These are phyloP conservation scores for Vanrija sp. DNA, from an alignment of 1,284 basidiomycete species.

Conservation along the genomic window DNA sequence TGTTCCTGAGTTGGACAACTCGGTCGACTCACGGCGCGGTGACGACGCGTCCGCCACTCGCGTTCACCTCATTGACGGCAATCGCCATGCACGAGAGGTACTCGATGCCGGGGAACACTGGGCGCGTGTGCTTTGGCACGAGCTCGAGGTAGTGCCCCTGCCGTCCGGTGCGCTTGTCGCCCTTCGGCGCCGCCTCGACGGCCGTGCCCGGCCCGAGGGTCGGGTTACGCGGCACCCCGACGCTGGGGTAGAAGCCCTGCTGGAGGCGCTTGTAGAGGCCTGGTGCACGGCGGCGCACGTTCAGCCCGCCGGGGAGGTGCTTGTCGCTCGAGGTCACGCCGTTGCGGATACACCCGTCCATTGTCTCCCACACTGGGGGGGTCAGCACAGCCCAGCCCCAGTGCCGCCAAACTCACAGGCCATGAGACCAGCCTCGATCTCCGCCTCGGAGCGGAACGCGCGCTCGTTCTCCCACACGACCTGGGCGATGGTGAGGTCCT, in stretches of 20 bases:
- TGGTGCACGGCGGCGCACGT: constrained; percentile 72
- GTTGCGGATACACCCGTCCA: constrained; percentile 88
- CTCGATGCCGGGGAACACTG: constrained; percentile 80
- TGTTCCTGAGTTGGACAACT: no score
- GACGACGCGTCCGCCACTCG: constrained; percentile 85
- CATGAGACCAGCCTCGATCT: constrained; percentile 68
- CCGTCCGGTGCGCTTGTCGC: constrained; percentile 24
- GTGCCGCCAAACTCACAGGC: constrained; percentile 17
- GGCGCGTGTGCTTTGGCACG: constrained; percentile 63
- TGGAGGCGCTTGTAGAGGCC: constrained; percentile 82
- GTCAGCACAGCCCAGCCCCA: constrained; percentile 20
- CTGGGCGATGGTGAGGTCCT: constrained; percentile 84
- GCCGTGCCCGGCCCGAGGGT: constrained; percentile 50
- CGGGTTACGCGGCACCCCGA: constrained; percentile 13
- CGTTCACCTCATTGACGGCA: constrained; percentile 78
- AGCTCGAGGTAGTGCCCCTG: constrained; percentile 73
- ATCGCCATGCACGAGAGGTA: constrained; percentile 90
- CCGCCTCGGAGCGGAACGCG: constrained; percentile 67
- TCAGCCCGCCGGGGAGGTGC: constrained; percentile 78
- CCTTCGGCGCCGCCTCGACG: constrained; percentile 1
- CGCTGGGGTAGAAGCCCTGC: constrained; percentile 54
- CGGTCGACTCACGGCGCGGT: constrained; percentile 63
- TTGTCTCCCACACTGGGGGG: constrained; percentile 74
- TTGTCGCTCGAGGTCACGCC: constrained; percentile 75
- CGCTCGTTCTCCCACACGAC: constrained; percentile 94